phyloP scores from a whole-genome alignment of 495 filamentous ascomycete species.

The Chlorociboria aeruginascens region DNA sequence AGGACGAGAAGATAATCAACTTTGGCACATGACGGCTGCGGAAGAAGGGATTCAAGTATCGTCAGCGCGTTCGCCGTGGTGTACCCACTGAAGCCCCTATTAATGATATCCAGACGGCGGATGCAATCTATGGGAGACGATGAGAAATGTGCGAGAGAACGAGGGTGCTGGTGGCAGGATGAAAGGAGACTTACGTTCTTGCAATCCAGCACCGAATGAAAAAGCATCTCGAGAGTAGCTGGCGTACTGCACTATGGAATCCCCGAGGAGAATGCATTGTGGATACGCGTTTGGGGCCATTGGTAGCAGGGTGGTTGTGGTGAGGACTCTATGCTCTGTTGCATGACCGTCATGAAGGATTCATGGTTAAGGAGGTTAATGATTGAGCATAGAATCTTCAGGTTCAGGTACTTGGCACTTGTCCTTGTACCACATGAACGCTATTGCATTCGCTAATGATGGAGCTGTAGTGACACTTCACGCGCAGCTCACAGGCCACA shows the following conservation, averaged over 20 bases:
- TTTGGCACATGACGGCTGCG: conserved; percentile 33
- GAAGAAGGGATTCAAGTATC: conserved; percentile 36
- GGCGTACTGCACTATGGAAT: conserved; percentile 5
- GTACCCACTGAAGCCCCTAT: conserved; percentile 52
- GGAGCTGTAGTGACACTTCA: no score
- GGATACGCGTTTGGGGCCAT: background rate
- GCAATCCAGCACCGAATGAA: conserved; percentile 57
- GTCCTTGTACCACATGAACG: no score
- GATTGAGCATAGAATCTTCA: no score
- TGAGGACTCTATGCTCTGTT: no score
- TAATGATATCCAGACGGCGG: conserved; percentile 54
- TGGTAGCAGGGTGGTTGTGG: no score
- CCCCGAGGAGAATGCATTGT: conserved; percentile 6
- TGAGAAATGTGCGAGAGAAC: background rate
- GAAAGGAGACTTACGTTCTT: conserved; percentile 42
- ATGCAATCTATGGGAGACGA: conserved; percentile 33
- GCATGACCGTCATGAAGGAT: no score
- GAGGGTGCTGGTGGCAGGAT: background rate
- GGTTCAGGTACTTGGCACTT: no score
- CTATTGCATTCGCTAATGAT: no score
- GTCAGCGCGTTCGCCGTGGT: conserved; percentile 48
- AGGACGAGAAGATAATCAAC: conserved; percentile 44
- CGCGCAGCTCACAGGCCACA: no score
- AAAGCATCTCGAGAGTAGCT: conserved; percentile 35
- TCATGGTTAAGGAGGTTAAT: no score